Conservation (phyloP, 495 filamentous ascomycete species). For the Penicillium coffeae region DNA sequence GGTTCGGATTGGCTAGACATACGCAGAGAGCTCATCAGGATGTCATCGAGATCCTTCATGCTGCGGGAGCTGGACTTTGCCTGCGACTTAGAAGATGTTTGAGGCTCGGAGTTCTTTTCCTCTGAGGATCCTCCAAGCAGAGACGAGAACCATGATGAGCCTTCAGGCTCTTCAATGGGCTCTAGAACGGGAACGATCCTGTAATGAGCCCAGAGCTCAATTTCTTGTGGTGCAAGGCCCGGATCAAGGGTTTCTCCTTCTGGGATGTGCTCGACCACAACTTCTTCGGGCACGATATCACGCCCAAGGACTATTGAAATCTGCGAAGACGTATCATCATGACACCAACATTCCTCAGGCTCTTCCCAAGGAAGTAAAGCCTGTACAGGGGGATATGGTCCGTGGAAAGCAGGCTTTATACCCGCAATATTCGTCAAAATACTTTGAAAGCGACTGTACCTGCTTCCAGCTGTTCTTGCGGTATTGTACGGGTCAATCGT, state of each 20-base stretch:
- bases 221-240: conserved; percentile 36
- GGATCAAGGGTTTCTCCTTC: conserved; percentile 28
- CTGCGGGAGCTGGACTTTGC: conserved; percentile 1
- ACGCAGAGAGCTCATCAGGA: conserved; percentile 31
- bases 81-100: not conserved
- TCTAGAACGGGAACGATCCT: conserved; percentile 9
- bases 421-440: not conserved
- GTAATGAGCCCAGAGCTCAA: conserved; percentile 47
- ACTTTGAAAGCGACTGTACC: not conserved
- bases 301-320: conserved; percentile 32
- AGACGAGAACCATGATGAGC: not conserved
- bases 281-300: conserved; percentile 42
- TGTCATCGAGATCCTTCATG: conserved; percentile 23
- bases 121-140: not conserved
- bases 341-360: conserved; percentile 48
- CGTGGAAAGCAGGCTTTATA: not conserved
- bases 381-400: conserved; percentile 15
- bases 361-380: conserved; percentile 43
- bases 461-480: conserved; percentile 23
- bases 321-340: conserved; percentile 36
- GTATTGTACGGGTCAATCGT: conserved; percentile 35
- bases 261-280: conserved; percentile 47
- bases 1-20: conserved; percentile 24
- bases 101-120: not conserved
- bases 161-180: not conserved